Evolutionary conservation across 2,329 filamentous ascomycete species (phyloP), one percentile per base, ranked within the genome.

Genomic region (Aspergillus glaucus): DNA sequence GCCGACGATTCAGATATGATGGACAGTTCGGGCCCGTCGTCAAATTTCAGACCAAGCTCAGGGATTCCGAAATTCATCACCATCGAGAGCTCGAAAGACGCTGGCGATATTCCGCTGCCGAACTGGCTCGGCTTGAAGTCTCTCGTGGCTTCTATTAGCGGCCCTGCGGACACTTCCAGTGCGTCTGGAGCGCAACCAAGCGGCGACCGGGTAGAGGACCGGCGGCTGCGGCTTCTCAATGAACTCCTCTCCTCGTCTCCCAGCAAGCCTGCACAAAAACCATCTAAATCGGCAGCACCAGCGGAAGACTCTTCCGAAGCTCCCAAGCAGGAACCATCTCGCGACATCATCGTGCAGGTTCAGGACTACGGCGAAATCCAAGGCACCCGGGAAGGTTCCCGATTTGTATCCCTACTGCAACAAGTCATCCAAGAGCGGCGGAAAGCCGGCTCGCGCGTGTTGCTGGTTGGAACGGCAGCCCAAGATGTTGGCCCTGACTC

Each of bases 281-380:
- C 50, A 2, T 22, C 39, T 5, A 49, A 50, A 43, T 30, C 52
- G 24, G 19, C 45, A 17, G 47, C 58, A 21, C 40, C 55, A 46
- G 46, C 46, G 10, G 26, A 50, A 43, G 50, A 48, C 37, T 44
- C 40, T 7, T 44, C 43, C 28, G 53, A 60, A 45, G 40, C 48
- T 28, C 45, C 41, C 32, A 54, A 55, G 7, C 45, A 49, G 26
- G 58, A 55, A 19, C 53, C 54, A 24, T 51, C 47, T 46, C 57
- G 62, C 59, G 62, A 75, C 21, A 76, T 90, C 6, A 84, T 97
- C 50, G 75, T 94, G 36, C 88, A 88, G 58, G 72, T 95, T 10
- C 81, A 87, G 62, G 88, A 97, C 64, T 87, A 89, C 60, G 82
- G 87, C 46, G 88, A 94, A 54, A 75, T 98, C 7, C 81, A 79